Percentiles rank a stretch among this genome's conserved stretches.
phyloP scores from a whole-genome alignment of 345 rosid species.

The Eucalyptus urophylla region DNA sequence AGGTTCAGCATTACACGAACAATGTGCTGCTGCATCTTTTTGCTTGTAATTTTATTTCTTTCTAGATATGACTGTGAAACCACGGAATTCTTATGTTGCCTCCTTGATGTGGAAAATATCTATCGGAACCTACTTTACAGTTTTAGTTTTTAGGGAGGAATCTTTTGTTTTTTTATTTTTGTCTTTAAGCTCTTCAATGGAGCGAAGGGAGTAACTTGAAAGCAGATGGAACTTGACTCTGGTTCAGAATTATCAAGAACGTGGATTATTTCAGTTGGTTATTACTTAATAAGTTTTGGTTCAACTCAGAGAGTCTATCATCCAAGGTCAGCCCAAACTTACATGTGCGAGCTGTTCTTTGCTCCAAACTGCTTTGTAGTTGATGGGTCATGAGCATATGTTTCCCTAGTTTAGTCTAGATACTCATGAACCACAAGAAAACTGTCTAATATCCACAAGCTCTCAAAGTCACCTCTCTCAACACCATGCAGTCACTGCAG shows the following conservation, averaged over 20 bases:
- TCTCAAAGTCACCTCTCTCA: too few relatives aligned
- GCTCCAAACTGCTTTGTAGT: too few relatives aligned
- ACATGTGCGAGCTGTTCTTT: too few relatives aligned
- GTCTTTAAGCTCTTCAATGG: background rate
- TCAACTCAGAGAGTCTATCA: background rate
- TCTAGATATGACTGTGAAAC: background rate
- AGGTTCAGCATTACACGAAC: background rate
- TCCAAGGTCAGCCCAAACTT: too few relatives aligned
- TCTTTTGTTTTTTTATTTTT: background rate
- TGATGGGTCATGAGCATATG: too few relatives aligned
- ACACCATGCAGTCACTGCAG: too few relatives aligned
- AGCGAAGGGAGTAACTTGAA: background rate
- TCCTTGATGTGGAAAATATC: background rate
- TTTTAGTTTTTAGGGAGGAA: background rate
- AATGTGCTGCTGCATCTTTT: background rate
- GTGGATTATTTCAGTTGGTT: background rate
- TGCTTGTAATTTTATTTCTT: background rate
- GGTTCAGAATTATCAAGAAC: background rate
- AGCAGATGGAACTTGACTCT: background rate
- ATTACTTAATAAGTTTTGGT: background rate
- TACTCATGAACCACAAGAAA: too few relatives aligned
- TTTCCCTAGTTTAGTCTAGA: too few relatives aligned
- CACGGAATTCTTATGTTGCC: background rate
- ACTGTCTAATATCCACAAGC: too few relatives aligned
- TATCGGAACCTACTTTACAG: background rate